phyloP scores from a whole-genome alignment of 1,284 basidiomycete species.

The Earliella scabrosa region DNA sequence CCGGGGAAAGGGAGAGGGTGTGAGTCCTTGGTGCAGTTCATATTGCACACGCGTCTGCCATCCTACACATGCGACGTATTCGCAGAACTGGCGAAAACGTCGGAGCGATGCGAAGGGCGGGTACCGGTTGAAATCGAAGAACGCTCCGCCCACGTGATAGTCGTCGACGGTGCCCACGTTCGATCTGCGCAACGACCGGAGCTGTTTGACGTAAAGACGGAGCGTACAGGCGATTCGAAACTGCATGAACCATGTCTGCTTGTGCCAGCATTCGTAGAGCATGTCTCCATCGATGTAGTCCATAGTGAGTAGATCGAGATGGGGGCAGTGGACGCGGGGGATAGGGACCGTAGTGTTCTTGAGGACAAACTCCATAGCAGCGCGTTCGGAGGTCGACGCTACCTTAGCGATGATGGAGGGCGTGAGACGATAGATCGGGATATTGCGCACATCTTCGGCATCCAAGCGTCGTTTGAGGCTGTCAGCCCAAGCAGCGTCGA shows the following conservation, averaged over 20 bases:
- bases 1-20: background rate
- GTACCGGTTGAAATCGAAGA: constrained; percentile 14
- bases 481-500: background rate
- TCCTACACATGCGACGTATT: constrained; percentile 5
- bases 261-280: constrained; percentile 28
- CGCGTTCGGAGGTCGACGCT: constrained; percentile 25
- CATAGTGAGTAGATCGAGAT: constrained; percentile 23
- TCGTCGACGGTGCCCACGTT: constrained; percentile 12
- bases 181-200: constrained; percentile 13
- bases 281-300: constrained; percentile 28
- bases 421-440: constrained; percentile 3
- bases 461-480: constrained; percentile 3
- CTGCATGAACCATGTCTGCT: constrained; percentile 20
- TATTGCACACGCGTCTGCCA: background rate
- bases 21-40: background rate
- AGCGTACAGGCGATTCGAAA: constrained; percentile 32
- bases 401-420: constrained; percentile 4
- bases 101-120: constrained; percentile 3
- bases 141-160: constrained; percentile 18
- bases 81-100: constrained; percentile 18
- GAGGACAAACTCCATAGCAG: constrained; percentile 26
- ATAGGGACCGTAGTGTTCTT: constrained; percentile 30
- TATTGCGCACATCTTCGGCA: background rate
- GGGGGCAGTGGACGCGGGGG: constrained; percentile 18
- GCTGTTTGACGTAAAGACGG: constrained; percentile 28